phyloP scores from a whole-genome alignment of 1,139 yeast genomes.

The Suhomyces bolitotheri region DNA sequence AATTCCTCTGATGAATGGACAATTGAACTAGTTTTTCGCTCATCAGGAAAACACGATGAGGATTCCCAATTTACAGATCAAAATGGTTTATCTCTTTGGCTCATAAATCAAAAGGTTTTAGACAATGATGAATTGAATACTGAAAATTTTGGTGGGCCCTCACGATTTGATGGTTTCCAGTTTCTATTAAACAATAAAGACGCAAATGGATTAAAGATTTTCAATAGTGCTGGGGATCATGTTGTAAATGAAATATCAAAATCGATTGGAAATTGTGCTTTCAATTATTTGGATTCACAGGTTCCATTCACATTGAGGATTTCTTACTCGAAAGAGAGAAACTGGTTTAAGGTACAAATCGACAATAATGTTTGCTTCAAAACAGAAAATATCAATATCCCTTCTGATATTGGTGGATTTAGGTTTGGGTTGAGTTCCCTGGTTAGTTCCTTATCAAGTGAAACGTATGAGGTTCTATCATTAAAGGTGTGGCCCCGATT shows the following conservation, averaged over 20 bases:
- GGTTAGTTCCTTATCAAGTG: conserved; percentile 41
- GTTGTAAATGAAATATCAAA: conserved; percentile 20
- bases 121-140: conserved; percentile 22
- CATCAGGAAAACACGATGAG: conserved; percentile 41
- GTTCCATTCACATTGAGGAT: conserved; percentile 70
- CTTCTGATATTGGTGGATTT: conserved; percentile 29
- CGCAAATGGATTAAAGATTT: conserved; percentile 56
- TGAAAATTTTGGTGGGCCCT: conserved; percentile 52
- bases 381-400: conserved; percentile 52
- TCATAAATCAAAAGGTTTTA: conserved; percentile 33
- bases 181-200: conserved; percentile 50
- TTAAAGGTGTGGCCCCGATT: conserved; percentile 55
- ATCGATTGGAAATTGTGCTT: conserved; percentile 56
- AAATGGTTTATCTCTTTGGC: conserved; percentile 57
- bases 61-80: conserved; percentile 29
- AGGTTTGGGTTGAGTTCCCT: conserved; percentile 56
- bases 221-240: conserved; percentile 53
- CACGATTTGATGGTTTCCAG: conserved; percentile 60
- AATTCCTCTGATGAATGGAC: conserved; percentile 52
- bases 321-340: conserved; percentile 48
- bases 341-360: conserved; percentile 60
- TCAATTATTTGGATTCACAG: conserved; percentile 62
- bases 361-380: conserved; percentile 72
- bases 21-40: conserved; percentile 60
- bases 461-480: conserved; percentile 60